These are phyloP conservation scores for Trichothecium roseum DNA, from an alignment of 2,329 filamentous ascomycete genomes.

Conservation along the genomic window DNA sequence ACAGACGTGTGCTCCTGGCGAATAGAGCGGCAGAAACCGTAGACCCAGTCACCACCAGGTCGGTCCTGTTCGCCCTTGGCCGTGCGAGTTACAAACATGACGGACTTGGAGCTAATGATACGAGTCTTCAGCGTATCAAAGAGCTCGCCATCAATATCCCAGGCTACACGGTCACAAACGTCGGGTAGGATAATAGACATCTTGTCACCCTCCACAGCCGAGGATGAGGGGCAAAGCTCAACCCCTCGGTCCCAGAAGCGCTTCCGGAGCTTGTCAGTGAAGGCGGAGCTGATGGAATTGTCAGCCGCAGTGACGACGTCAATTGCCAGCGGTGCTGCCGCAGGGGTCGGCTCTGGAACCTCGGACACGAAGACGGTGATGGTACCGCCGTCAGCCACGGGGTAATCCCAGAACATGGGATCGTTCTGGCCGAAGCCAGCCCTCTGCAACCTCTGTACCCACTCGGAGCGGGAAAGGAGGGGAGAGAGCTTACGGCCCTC, in stretches of 20 bases:
- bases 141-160: conserved; percentile 2
- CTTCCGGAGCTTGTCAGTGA: conserved; percentile 4
- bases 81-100: conserved; percentile 5
- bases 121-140: conserved; percentile 4
- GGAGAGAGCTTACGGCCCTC: conserved; percentile 9
- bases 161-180: conserved; percentile 3
- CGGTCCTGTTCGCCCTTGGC: conserved; percentile 3
- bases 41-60: conserved; percentile 4
- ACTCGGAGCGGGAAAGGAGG: conserved; percentile 4
- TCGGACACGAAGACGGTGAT: conserved; percentile 6
- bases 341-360: conserved; percentile 1
- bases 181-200: conserved; percentile 4
- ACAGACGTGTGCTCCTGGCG: conserved; percentile 3
- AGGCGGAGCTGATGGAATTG: conserved; percentile 1
- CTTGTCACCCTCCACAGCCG: conserved; percentile 3
- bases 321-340: conserved; percentile 3
- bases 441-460: conserved; percentile 4
- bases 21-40: conserved; percentile 4
- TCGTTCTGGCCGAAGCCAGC: conserved; percentile 8
- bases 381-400: conserved; percentile 5
- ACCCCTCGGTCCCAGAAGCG: conserved; percentile 2
- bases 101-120: conserved; percentile 2
- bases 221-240: conserved; percentile 1
- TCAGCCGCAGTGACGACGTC: conserved; percentile 1
- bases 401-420: conserved; percentile 5